These are phyloP conservation scores for Pueraria montana DNA, from an alignment of 306 rosid genomes.

Conservation along the genomic window DNA sequence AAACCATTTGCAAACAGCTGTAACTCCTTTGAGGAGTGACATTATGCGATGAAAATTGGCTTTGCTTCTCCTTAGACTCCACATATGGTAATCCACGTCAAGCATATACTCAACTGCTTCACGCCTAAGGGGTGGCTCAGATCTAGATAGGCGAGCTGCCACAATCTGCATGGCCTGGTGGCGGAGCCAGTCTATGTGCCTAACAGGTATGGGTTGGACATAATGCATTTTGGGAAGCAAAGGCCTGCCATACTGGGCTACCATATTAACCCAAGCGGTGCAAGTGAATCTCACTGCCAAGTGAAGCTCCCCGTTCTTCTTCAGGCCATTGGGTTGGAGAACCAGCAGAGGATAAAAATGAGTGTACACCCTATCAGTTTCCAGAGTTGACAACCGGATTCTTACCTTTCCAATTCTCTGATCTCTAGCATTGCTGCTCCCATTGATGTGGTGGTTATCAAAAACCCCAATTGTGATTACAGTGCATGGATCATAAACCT, in stretches of 20 bases:
- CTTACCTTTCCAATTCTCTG: conserved; percentile 92
- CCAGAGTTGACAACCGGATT: conserved; percentile 88
- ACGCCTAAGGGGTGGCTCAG: conserved; percentile 92
- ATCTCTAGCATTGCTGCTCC: conserved; percentile 68
- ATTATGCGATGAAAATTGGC: conserved; percentile 87
- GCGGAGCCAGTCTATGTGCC: conserved; percentile 81
- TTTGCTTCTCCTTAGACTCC: conserved; percentile 91
- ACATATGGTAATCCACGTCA: conserved; percentile 88
- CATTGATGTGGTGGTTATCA: conserved; percentile 79
- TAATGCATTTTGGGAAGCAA: conserved; percentile 97
- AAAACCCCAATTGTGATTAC: conserved; percentile 89
- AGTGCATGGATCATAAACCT: conserved; percentile 88
- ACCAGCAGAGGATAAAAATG: conserved; percentile 89
- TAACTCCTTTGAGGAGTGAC: conserved; percentile 70
- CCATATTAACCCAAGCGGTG: conserved; percentile 88
- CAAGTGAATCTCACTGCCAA: conserved; percentile 91
- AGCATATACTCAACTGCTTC: conserved; percentile 95
- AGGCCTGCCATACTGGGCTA: conserved; percentile 81
- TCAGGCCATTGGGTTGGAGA: conserved; percentile 74
- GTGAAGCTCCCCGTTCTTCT: conserved; percentile 94
- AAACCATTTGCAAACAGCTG: conserved; percentile 73
- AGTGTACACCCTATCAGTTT: conserved; percentile 79
- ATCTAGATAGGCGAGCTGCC: conserved; percentile 67
- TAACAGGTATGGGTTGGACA: conserved; percentile 76
- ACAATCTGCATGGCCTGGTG: conserved; percentile 93